Evolutionary conservation across 2,329 filamentous ascomycete species (phyloP).

Genomic region (Ascochyta rabiei): DNA sequence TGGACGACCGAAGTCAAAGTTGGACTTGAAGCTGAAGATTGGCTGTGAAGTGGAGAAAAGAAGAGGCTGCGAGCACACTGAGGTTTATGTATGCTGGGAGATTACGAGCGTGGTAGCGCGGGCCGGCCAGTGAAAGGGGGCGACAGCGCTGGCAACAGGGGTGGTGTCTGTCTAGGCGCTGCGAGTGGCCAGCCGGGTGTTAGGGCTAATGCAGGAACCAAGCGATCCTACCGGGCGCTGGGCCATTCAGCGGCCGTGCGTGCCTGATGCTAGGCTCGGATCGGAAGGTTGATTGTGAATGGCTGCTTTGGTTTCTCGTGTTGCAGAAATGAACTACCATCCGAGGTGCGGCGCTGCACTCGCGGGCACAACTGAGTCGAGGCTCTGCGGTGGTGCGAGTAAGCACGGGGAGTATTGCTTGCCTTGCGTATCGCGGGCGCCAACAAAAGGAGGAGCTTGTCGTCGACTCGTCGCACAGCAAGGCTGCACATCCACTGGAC

Average conservation of each 20-base stretch:
- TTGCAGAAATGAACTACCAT: conserved; percentile 39
- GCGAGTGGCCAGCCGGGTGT: conserved; percentile 39
- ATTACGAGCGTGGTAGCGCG: conserved; percentile 46
- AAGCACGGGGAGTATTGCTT: conserved; percentile 33
- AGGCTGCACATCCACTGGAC: conserved; percentile 1
- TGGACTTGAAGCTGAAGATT: conserved; percentile 47
- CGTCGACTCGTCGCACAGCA: no score
- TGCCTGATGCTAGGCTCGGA: conserved; percentile 36
- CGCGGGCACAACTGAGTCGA: conserved; percentile 26
- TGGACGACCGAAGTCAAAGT: conserved; percentile 51
- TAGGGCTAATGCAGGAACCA: conserved; percentile 46
- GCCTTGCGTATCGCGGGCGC: conserved; percentile 19
- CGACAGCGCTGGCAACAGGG: conserved; percentile 36
- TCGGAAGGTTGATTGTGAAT: conserved; percentile 35
- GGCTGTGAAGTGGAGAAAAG: conserved; percentile 45
- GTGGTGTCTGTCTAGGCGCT: conserved; percentile 27
- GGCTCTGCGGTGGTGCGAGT: conserved; percentile 14
- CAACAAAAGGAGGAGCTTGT: conserved; percentile 8
- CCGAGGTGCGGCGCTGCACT: conserved; percentile 14
- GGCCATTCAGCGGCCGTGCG: conserved; percentile 35
- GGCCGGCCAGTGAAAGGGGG: conserved; percentile 44
- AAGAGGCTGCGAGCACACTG: conserved; percentile 21
- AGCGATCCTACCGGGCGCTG: conserved; percentile 31
- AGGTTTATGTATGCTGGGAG: conserved; percentile 47
- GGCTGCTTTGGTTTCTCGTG: conserved; percentile 40